phyloP scores from a whole-genome alignment of 129 eudicot species.

The Erigeron canadensis region DNA sequence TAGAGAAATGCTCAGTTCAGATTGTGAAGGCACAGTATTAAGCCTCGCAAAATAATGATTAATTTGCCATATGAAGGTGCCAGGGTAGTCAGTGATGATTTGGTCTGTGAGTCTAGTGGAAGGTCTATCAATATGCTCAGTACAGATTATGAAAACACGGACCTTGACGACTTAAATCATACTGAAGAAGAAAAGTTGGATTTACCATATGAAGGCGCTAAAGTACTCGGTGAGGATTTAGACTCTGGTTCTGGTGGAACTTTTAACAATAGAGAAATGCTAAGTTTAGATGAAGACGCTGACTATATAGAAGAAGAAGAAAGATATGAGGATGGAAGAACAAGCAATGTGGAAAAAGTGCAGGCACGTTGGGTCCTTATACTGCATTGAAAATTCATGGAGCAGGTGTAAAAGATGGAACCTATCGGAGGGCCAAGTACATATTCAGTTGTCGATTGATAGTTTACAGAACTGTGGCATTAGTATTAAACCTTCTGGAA shows the following conservation, averaged over 20 bases:
- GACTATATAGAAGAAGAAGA: neutral
- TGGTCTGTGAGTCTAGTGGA: neutral
- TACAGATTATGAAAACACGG: neutral
- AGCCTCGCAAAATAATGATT: neutral
- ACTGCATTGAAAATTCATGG: conserved; percentile 14
- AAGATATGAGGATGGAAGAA: neutral
- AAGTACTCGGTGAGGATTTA: too few relatives aligned
- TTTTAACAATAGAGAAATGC: too few relatives aligned
- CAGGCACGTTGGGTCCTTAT: neutral
- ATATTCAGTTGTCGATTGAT: conserved; percentile 11
- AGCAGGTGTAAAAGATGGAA: neutral
- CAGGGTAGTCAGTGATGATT: neutral
- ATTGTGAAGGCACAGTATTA: conserved; percentile 14
- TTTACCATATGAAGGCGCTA: too few relatives aligned
- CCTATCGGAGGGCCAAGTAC: conserved; percentile 3
- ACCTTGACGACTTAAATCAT: neutral
- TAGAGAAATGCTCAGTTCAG: neutral
- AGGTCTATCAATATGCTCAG: neutral
- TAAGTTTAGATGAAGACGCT: neutral
- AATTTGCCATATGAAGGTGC: neutral
- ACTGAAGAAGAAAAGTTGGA: neutral
- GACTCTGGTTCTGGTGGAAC: too few relatives aligned
- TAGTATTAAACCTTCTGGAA: conserved; percentile 6
- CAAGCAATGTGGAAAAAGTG: neutral
- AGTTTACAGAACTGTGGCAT: neutral